Percentiles rank a stretch among this genome's conserved stretches.
phyloP scores from a whole-genome alignment of 1,139 yeast genomes.

The Pichia sp. region DNA sequence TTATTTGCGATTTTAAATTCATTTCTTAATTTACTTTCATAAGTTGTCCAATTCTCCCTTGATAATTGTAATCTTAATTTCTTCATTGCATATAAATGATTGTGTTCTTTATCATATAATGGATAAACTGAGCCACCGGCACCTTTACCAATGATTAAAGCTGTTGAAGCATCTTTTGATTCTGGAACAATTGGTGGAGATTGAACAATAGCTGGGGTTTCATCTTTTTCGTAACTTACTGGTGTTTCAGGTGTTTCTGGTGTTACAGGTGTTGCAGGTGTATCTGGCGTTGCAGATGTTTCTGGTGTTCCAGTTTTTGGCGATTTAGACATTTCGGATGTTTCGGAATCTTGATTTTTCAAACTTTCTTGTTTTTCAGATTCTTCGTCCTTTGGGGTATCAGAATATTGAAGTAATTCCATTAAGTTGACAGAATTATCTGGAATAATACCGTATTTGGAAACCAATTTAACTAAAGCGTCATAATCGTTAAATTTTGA shows the following conservation, averaged over 20 bases:
- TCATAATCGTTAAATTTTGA: constrained; percentile 16
- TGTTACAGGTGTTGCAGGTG: too few species aligned
- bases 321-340: not conserved
- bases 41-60: constrained; percentile 49
- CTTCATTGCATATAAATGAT: constrained; percentile 60
- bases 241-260: not conserved
- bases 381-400: too few species aligned
- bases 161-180: constrained; percentile 29
- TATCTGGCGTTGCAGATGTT: not conserved
- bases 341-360: not conserved
- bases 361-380: not conserved
- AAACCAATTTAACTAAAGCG: constrained; percentile 19
- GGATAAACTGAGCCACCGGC: constrained; percentile 69
- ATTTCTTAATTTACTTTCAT: constrained; percentile 55
- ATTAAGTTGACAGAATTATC: constrained; percentile 31
- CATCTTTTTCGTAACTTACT: not conserved
- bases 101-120: constrained; percentile 20
- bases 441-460: constrained; percentile 52
- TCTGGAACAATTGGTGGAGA: constrained; percentile 1
- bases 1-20: constrained; percentile 63
- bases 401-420: constrained; percentile 5
- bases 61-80: constrained; percentile 53
- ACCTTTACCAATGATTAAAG: constrained; percentile 52
- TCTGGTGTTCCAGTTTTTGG: not conserved
- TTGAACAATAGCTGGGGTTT: too few species aligned